These are phyloP conservation scores for Aspergillus phoenicis DNA, from an alignment of 2,329 filamentous ascomycete species.

Conservation along the genomic window DNA sequence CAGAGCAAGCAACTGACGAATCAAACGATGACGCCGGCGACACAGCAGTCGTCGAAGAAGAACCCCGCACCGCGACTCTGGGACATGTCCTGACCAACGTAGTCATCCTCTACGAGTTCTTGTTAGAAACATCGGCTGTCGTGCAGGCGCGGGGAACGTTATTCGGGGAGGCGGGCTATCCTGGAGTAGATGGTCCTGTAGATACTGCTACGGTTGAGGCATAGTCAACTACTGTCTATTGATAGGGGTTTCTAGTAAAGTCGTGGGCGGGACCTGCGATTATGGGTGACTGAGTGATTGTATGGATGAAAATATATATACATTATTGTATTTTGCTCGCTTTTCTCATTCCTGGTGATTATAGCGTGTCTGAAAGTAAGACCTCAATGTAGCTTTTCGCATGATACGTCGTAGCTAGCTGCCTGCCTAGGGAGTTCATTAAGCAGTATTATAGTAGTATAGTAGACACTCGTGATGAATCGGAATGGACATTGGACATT, in stretches of 20 bases:
- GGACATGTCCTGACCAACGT: conserved; percentile 80
- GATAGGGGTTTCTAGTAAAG: background rate
- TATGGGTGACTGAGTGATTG: background rate
- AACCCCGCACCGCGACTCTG: conserved; percentile 61
- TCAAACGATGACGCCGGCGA: conserved; percentile 3
- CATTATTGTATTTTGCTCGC: background rate
- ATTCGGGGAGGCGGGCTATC: conserved; percentile 74
- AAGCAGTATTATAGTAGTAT: no score
- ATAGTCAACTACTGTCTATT: background rate
- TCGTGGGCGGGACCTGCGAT: background rate
- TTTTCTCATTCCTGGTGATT: background rate
- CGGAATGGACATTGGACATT: no score
- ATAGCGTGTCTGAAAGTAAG: background rate
- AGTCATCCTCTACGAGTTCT: conserved; percentile 76
- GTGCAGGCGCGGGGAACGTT: conserved; percentile 73
- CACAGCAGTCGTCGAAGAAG: conserved; percentile 29
- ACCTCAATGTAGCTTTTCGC: no score
- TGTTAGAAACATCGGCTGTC: conserved; percentile 74
- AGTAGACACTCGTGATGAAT: no score
- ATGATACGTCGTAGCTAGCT: no score
- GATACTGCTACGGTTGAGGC: background rate
- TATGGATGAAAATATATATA: background rate
- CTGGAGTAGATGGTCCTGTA: conserved; percentile 6
- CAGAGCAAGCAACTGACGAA: conserved; percentile 1
- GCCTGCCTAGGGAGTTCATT: no score